Base-by-base conservation (phyloP, 2,329 filamentous ascomycete genomes). In the Penicillium vulpinum region DNA sequence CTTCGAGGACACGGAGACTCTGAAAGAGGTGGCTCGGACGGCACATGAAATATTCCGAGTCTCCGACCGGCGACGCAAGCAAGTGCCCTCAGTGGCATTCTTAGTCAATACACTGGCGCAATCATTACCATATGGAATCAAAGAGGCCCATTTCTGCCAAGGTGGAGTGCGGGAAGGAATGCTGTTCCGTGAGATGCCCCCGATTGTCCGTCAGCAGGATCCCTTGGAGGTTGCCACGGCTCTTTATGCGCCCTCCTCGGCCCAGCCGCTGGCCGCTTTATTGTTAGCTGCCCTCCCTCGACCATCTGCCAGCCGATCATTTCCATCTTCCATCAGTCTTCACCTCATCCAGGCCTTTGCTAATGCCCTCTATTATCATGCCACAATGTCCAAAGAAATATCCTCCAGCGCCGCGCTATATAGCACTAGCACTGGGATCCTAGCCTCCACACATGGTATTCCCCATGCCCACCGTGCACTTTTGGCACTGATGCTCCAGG, bases 131-230 rank as follows among this genome's bases (percentile, higher is more conserved):
- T 44, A 68, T 44, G 82, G 82, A 39, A 87, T 95, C 63, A 84
- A 85, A 41, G 81, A 83, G 18, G 90, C 91, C 1, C 88, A 88
- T 1, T 96, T 96, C 73, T 94, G 91, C 70, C 88, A 90, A 64
- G 90, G 92, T 9, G 92, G 91, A 11, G 92, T 96, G 59, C 81
- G 91, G 41, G 91, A 96, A 74, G 92, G 92, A 1, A 85, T 86
- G n/a, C 77, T 95, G 40, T 90, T 90, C 76, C 63, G 64, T 3
- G 86, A 83, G 57, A 82, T 96, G 26, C 80, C 85, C 0, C 67
- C 74, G 0, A 69, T 79, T 0, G 73, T 88, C 10, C 84, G 88
- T 57, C 83, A 86, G 55, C 80, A 83, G 62, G 81, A 88, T 64
- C 90, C 91, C 0, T 75, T 95, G 0, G 77, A 84, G 22, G 83